Conservation (phyloP, 2,329 filamentous ascomycete species). For the Claviceps paspali region DNA sequence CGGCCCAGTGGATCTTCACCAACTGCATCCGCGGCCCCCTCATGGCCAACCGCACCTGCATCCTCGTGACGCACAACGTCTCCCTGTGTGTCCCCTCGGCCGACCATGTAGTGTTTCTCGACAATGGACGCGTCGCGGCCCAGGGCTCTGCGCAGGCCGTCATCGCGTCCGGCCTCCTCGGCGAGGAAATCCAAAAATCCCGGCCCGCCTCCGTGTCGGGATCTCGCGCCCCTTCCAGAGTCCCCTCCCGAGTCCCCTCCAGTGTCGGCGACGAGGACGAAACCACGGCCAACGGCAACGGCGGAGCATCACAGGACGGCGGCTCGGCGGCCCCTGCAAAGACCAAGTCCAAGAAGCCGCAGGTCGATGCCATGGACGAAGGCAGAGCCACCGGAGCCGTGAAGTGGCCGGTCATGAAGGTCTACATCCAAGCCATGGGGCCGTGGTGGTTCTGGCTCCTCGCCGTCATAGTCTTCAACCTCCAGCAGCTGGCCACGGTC, state of each 20-base stretch:
- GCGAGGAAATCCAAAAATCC: slow-evolving; percentile 67
- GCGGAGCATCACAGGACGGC: slow-evolving; percentile 29
- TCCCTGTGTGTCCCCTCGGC: slow-evolving; percentile 72
- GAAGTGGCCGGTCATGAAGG: slow-evolving; percentile 69
- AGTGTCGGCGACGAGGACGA: slow-evolving; percentile 50
- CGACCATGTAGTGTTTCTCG: slow-evolving; percentile 67
- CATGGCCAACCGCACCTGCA: slow-evolving; percentile 80
- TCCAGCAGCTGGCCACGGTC: slow-evolving; percentile 74
- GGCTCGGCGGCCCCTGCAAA: slow-evolving; percentile 32
- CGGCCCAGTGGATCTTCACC: slow-evolving; percentile 94
- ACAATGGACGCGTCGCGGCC: slow-evolving; percentile 65
- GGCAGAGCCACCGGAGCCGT: slow-evolving; percentile 74
- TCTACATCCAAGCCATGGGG: slow-evolving; percentile 89
- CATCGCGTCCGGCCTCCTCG: slow-evolving; percentile 74
- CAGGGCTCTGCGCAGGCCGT: slow-evolving; percentile 69
- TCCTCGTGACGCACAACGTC: slow-evolving; percentile 90
- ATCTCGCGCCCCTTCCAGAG: slow-evolving; percentile 63
- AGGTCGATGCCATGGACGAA: slow-evolving; percentile 49
- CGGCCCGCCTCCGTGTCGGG: slow-evolving; percentile 51
- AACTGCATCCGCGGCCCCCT: slow-evolving; percentile 80
- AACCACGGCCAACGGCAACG: slow-evolving; percentile 35
- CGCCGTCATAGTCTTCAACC: slow-evolving; percentile 56
- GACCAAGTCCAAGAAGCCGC: slow-evolving; percentile 30
- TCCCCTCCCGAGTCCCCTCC: slow-evolving; percentile 63
- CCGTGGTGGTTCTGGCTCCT: slow-evolving; percentile 88